Evolutionary conservation across 805 yeast genomes (phyloP), one percentile per base, ranked within the genome.

Genomic region (Gaillardinia entomophila): DNA sequence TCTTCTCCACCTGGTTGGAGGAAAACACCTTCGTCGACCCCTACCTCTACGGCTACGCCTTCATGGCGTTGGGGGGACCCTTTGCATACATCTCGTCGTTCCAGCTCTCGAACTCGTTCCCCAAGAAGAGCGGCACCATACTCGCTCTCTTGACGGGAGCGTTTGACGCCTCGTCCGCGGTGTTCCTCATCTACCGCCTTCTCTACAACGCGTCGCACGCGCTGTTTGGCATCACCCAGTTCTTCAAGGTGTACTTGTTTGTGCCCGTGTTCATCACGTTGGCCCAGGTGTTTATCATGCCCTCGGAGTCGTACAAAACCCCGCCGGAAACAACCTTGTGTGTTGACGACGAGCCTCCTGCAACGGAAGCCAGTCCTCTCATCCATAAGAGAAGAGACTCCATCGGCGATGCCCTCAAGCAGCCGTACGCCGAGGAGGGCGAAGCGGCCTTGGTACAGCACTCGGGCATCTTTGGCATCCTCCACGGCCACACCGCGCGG

Each of bases 41-140:
- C 2, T 74, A 72, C 48, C 42, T 73, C 27, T 33, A 67, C 28
- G 80, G 79, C 6, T 74, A 72, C 43, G 65, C 70, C 1, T 55
- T 58, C 6, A 60, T 74, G 73, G 76, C 79, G 1, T 58, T 74
- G 34, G 80, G 79, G 22, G 79, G 80, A 3, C 79, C 79, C 12
- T 73, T 74, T 52, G 64, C 73, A 1, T 74, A 55, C 50, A 74
- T 74, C 41, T 72, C 79, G 6, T 66, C 73, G 5, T 74, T 74
- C 55, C 79, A 74, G 49, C 60, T 74, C 36, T 72, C 79, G 16
- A 74, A 74, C 45, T 62, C 79, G 3, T 74, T 74, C 51, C 80
- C 80, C 2, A 57, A 62, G 31, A 64, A 63, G 32, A 68, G 75
- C 13, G 80, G 80, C 6, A 53, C 71, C 11, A 61, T 74, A 14